Conservation (phyloP, 2,329 filamentous ascomycete genomes). For the Microdochium bolleyi region DNA sequence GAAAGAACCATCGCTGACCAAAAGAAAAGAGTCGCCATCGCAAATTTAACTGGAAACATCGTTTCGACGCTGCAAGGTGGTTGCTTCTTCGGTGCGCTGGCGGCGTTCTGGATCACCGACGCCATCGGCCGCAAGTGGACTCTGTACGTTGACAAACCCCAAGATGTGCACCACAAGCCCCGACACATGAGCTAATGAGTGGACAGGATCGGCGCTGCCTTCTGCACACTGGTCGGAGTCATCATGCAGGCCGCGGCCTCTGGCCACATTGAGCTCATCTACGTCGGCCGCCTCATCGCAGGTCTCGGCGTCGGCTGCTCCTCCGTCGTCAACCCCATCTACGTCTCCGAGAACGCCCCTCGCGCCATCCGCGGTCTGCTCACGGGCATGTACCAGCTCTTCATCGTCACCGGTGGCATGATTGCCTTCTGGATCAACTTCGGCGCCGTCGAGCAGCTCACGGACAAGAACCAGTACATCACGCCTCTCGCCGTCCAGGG, state of each 20-base stretch:
- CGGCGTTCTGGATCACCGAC: constrained; percentile 43
- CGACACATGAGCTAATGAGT: too few relatives aligned
- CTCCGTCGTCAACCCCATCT: constrained; percentile 33
- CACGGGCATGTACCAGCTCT: constrained; percentile 36
- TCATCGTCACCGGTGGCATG: constrained; percentile 34
- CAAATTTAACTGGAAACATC: constrained; percentile 55
- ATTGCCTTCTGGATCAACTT: constrained; percentile 44
- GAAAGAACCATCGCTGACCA: too few relatives aligned
- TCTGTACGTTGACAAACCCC: constrained; percentile 18
- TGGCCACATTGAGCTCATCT: constrained; percentile 51
- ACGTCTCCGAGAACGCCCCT: constrained; percentile 35
- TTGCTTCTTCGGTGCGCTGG: constrained; percentile 29
- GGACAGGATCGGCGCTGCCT: constrained; percentile 34
- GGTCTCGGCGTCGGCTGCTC: constrained; percentile 34
- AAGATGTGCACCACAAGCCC: too few relatives aligned
- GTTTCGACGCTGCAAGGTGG: constrained; percentile 46
- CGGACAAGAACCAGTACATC: constrained; percentile 32
- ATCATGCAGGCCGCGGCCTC: constrained; percentile 51
- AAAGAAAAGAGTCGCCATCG: constrained; percentile 35
- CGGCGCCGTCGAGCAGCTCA: constrained; percentile 29
- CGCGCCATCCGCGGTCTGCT: constrained; percentile 34
- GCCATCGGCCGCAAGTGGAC: constrained; percentile 43
- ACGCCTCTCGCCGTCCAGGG: constrained; percentile 57
- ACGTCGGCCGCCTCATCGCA: constrained; percentile 50
- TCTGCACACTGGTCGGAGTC: constrained; percentile 49